These are phyloP conservation scores for Lipomyces mesembrius DNA, from an alignment of 805 yeast genomes.

Conservation along the genomic window DNA sequence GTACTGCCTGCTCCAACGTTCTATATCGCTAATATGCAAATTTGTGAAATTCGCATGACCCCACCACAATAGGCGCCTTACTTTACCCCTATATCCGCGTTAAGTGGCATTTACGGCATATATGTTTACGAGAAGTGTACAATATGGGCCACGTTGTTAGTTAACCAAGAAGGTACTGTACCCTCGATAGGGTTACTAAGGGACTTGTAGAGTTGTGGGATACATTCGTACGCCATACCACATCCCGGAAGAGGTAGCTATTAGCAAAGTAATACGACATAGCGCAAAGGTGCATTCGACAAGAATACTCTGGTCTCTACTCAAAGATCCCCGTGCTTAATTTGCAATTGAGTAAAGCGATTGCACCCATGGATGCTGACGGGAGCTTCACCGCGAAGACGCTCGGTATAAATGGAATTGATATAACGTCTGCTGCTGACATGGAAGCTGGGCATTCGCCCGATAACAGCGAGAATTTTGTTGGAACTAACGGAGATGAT, in stretches of 20 bases:
- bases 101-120: not conserved
- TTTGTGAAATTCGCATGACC: no score
- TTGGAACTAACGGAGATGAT: not conserved
- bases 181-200: not conserved
- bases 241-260: not conserved
- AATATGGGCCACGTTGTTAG: no score
- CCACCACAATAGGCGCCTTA: not conserved
- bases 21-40: no score
- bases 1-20: no score
- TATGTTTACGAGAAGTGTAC: not conserved
- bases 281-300: not conserved
- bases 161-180: no score
- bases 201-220: no score
- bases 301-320: not conserved
- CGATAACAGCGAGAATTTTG: not conserved
- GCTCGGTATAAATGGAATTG: not conserved
- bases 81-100: not conserved
- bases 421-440: not conserved
- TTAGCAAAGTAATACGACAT: not conserved
- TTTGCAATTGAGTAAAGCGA: not conserved
- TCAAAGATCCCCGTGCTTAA: not conserved
- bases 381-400: not conserved
- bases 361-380: not conserved
- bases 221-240: not conserved
- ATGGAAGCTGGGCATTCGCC: not conserved